Base-by-base conservation (phyloP, 2,329 filamentous ascomycete species). In the Penicillium thymicola region DNA sequence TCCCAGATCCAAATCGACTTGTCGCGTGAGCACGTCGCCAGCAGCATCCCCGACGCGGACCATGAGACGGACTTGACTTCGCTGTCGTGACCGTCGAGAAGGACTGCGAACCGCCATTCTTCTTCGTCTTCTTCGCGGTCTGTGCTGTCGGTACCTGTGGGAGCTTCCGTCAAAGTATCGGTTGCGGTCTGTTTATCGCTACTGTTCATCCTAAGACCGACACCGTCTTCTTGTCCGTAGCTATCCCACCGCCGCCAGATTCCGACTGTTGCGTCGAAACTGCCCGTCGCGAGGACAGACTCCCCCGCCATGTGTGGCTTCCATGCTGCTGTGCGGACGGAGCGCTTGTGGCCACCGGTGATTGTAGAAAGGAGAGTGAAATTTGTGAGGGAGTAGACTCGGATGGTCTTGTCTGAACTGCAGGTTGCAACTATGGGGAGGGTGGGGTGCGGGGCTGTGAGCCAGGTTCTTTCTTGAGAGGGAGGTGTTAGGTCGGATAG, bases 1-100 rank as follows among this genome's bases (percentile, higher is more conserved):
- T 99, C 94, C 94, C 94, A 99, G 66, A 99, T 90, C 94, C 94
- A 99, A 18, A 97, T 90, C 16, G 85, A 89, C 78, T 97, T 97
- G 73, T 99, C 94, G 47, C 94, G 84, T 51, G 86, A 89, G 75
- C 92, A 97, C 0, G 92, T 97, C 6, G 94, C 94, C 5, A 99
- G 82, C 66, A 91, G 84, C 81, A 60, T 93, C 80, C 79, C 97
- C 89, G 79, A 75, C 4, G 76, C 67, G 0, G 75, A 76, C 75
- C 77, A 79, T 21, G 89, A 84, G 13, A 96, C 85, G 30, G 83
- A 86, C 75, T 99, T 99, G 75, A 99, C 89, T 76, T 99, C 94
- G 25, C 89, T 91, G 69, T 97, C 94, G 72, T 97, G 94, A 0
- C 94, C 94, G 68, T 97, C 94, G 0, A 99, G 82, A 1, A 97